These are phyloP conservation scores for Periconia sp. DNA, from an alignment of 2,329 filamentous ascomycete genomes.

Conservation along the genomic window DNA sequence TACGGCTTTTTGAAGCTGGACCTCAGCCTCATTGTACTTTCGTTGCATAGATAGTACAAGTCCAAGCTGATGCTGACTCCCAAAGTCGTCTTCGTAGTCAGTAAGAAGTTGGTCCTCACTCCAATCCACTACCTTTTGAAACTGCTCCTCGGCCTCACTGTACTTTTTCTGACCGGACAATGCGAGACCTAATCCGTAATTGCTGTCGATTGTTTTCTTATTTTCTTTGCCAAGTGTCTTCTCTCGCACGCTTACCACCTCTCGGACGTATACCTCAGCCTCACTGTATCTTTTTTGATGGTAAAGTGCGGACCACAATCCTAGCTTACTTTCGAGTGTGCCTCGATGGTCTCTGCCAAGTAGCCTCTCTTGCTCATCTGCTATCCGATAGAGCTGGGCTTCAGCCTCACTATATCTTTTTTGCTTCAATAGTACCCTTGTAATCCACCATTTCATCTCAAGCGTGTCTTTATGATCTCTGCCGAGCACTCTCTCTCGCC, in stretches of 20 bases:
- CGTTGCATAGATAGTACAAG: no score
- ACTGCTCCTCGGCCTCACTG: background rate
- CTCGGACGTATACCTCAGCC: background rate
- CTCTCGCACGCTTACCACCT: background rate
- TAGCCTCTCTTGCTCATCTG: background rate
- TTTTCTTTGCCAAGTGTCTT: background rate
- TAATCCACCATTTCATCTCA: background rate
- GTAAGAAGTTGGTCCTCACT: background rate
- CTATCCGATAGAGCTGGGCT: background rate
- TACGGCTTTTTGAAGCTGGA: background rate
- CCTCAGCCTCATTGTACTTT: background rate
- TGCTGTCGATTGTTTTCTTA: background rate
- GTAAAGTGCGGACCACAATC: background rate
- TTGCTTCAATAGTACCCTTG: background rate
- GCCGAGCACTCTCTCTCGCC: background rate
- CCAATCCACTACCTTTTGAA: background rate
- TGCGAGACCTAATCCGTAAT: background rate
- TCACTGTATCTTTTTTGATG: conserved; percentile 4
- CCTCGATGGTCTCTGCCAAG: conserved; percentile 5
- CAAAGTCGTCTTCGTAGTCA: conserved; percentile 6
- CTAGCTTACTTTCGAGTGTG: background rate
- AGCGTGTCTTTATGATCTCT: background rate
- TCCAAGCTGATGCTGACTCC: background rate
- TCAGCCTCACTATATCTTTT: conserved; percentile 2
- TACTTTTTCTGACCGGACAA: conserved; percentile 3